phyloP scores from a whole-genome alignment of 2,329 filamentous ascomycete genomes.

The Trichoderma asperellum region DNA sequence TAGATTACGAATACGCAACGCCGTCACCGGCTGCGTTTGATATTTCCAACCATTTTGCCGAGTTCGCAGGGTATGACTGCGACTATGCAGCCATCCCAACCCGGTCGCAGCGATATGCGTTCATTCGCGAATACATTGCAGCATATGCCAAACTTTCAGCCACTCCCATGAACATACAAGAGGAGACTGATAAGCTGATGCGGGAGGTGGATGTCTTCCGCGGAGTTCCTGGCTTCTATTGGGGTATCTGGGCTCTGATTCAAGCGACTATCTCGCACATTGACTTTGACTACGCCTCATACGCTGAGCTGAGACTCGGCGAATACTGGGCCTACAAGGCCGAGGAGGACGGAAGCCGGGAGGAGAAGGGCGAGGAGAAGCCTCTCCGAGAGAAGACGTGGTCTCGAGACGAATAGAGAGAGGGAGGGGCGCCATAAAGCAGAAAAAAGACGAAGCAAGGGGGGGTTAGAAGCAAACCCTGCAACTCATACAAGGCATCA shows the following conservation, averaged over 20 bases:
- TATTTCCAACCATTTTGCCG: slow-evolving; percentile 95
- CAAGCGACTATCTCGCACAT: slow-evolving; percentile 94
- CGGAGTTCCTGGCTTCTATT: slow-evolving; percentile 85
- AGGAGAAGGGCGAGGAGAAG: slow-evolving; percentile 58
- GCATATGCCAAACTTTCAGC: slow-evolving; percentile 66
- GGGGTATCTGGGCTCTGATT: slow-evolving; percentile 95
- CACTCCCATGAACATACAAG: slow-evolving; percentile 54
- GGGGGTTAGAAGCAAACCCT: neutral
- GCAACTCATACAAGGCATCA: neutral
- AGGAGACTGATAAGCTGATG: slow-evolving; percentile 70
- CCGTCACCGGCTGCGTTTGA: slow-evolving; percentile 95
- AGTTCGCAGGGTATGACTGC: slow-evolving; percentile 97
- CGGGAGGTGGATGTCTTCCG: slow-evolving; percentile 85
- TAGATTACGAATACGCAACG: slow-evolving; percentile 98
- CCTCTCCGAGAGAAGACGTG: slow-evolving; percentile 80
- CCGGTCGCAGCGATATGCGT: slow-evolving; percentile 72
- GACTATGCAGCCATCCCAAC: slow-evolving; percentile 85
- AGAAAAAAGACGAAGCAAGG: slow-evolving; percentile 24
- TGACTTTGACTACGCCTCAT: slow-evolving; percentile 93
- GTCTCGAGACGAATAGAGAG: slow-evolving; percentile 51
- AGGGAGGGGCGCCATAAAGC: slow-evolving; percentile 24
- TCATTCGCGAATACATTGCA: slow-evolving; percentile 80
- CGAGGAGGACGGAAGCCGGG: slow-evolving; percentile 67
- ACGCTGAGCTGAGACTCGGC: slow-evolving; percentile 81
- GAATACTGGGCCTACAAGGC: slow-evolving; percentile 94